Evolutionary conservation across 23 red algal genomes (phyloP), one percentile per base, ranked within the genome.

Genomic region (Gracilariopsis chorda): DNA sequence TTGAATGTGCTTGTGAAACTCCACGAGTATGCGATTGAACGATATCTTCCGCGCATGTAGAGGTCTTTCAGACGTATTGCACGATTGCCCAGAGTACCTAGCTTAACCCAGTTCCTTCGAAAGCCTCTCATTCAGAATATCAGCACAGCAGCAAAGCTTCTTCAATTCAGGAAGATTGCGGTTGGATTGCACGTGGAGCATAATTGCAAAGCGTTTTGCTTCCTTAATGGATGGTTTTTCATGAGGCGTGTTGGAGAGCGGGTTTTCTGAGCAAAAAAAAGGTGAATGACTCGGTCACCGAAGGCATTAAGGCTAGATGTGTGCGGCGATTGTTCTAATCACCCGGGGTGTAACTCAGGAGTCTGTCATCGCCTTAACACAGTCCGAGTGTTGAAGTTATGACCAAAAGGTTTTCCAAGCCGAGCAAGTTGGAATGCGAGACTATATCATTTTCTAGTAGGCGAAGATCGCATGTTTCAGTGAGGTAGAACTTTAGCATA

Each of bases 61-160:
- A 4, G 48, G n/a, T n/a, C n/a, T n/a, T n/a, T n/a, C n/a, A n/a
- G n/a, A n/a, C n/a, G n/a, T n/a, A n/a, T n/a, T n/a, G n/a, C n/a
- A n/a, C n/a, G n/a, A n/a, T n/a, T n/a, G n/a, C n/a, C n/a, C n/a
- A n/a, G n/a, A n/a, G n/a, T n/a, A n/a, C n/a, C n/a, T n/a, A n/a
- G n/a, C n/a, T n/a, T n/a, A n/a, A n/a, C n/a, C n/a, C n/a, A n/a
- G n/a, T n/a, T n/a, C n/a, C n/a, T n/a, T n/a, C n/a, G 77, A 48
- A 1, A 35, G n/a, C n/a, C n/a, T n/a, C n/a, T 45, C 43, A 8
- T 45, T 57, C 4, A 81, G 34, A 11, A 1, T 49, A 12, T 3
- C 77, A 81, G 46, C 77, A 57, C 77, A 49, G 20, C 33, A 24
- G 51, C 77, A 81, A 81, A 81, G 44, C 45, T 44, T 25, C 25